Evolutionary conservation across 495 filamentous ascomycete genomes (phyloP), one percentile per base, ranked within the genome.

Genomic region (Lophium mytilinum): DNA sequence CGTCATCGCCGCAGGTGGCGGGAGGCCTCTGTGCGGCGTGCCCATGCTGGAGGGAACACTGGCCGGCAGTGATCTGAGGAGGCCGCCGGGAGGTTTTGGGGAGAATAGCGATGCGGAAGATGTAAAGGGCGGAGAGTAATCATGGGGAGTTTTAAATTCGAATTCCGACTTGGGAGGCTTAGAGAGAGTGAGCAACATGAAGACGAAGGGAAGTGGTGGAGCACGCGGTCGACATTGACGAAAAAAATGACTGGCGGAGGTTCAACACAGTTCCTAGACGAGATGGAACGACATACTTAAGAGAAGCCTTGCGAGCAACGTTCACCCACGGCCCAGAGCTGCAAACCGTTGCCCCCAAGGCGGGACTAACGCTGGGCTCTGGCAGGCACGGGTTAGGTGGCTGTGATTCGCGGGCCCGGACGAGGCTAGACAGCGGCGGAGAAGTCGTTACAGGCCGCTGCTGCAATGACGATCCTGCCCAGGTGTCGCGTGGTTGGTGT

Each of bases 1-100:
- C 65, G 83, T 80, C 83, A 89, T 83, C 70, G 83, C 82, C 68
- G 82, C 80, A 71, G 84, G 86, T 54, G 80, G 84, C 69, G 86
- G 86, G 75, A 90, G 73, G 67, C 83, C 83, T 70, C 86, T 81
- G 75, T 89, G 86, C 72, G 83, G 80, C 68, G 79, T 83, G 64
- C 83, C 80, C 85, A 88, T 88, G 70, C 71, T 67, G 53, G 55
- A 50, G 46, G 64, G 56, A 55, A 57, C 58, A 65, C 68, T 68
- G 65, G 54, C 68, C 64, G 68, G 74, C 67, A 72, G 66, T 66
- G 67, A 51, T 56, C 59, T 69, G 71, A 66, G 69, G 70, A 66
- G 76, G 67, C 77, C 76, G 62, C 71, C 71, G 64, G 71, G 73
- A 65, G 81, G 66, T 66, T 77, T 74, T 60, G 82, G 80, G 69